Base-by-base conservation (phyloP, 163 green algal species). In the Prototheca wickerhamii region DNA sequence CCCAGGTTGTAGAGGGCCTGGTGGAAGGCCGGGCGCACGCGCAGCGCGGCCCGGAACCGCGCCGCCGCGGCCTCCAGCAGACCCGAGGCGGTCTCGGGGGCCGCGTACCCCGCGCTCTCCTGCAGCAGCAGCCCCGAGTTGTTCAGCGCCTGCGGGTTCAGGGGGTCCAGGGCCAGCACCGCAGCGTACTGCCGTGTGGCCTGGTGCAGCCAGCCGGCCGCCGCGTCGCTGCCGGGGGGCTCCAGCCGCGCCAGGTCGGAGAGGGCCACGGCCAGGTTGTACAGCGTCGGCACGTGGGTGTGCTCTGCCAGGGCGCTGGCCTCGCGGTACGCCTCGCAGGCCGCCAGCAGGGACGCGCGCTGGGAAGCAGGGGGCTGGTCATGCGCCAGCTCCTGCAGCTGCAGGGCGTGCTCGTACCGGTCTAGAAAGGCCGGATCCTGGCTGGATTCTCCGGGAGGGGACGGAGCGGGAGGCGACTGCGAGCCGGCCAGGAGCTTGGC, bases 191-290 rank as follows among this genome's bases (percentile, higher is more conserved):
- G 69, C 23, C 70, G 76, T 6, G 85, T 82, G 26, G 67, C 54
- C 4, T 64, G 28, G 21, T 81, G 60, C 50, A 56, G 72, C 3
- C 58, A 29, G 6, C 58, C 50, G 4, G 64, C 67, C 21, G 43
- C 52, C 17, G 44, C 34, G 33, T 28, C 23, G 42, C 21, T n/a
- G 42, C 28, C 33, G 40, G 51, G 23, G 33, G 66, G 74, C 26
- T 61, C 59, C 15, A 77, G 23, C 4, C 72, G 54, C 2, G 83
- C 84, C 50, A 90, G 79, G 65, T 92, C 86, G 33, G 56, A 81
- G 17, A 92, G 69, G 29, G 84, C 86, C 3, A 95, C 86, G 12
- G 80, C 87, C 77, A 79, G 88, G 71, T 95, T 92, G 78, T 91
- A 95, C 35, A 87, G 55, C 17, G 61, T 30, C 52, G 42, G 6